These are phyloP conservation scores for Boletus rufocinnamomeus DNA, from an alignment of 768 basidiomycete species.

Conservation along the genomic window DNA sequence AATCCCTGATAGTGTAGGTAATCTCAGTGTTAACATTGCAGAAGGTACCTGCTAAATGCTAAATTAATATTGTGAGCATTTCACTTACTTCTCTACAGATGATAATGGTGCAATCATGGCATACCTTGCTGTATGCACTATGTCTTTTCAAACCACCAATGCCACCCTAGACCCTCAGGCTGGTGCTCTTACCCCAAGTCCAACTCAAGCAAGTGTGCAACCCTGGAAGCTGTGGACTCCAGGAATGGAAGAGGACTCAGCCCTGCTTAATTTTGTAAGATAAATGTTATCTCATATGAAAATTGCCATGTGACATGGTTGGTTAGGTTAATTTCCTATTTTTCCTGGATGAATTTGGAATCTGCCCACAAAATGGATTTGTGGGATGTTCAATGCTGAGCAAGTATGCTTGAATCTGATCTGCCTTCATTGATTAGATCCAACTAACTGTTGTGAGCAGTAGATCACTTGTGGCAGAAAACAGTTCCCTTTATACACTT, in stretches of 20 bases:
- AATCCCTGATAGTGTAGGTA: not conserved
- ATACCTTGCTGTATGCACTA: conserved; percentile 14
- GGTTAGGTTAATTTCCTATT: not conserved
- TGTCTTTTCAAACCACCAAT: not conserved
- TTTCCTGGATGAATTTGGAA: not conserved
- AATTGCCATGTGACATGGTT: too few species aligned
- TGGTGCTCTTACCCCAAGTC: not conserved
- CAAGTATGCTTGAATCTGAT: not conserved
- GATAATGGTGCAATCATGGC: not conserved
- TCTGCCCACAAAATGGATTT: conserved; percentile 5
- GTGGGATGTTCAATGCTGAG: not conserved
- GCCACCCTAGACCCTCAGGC: conserved; percentile 6
- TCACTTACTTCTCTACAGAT: not conserved
- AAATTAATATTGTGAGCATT: not conserved
- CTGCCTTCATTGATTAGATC: not conserved
- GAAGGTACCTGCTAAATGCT: not conserved
- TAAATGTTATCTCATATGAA: too few species aligned
- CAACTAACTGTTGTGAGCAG: not conserved
- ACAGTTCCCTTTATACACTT: not conserved
- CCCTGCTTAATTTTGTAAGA: too few species aligned
- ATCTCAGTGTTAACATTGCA: not conserved
- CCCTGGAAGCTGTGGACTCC: conserved; percentile 15
- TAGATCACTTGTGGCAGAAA: not conserved
- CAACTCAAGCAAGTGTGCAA: not conserved
- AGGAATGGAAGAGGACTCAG: not conserved